phyloP scores from a whole-genome alignment of 2,329 filamentous ascomycete genomes.

The Beauveria caledonica region DNA sequence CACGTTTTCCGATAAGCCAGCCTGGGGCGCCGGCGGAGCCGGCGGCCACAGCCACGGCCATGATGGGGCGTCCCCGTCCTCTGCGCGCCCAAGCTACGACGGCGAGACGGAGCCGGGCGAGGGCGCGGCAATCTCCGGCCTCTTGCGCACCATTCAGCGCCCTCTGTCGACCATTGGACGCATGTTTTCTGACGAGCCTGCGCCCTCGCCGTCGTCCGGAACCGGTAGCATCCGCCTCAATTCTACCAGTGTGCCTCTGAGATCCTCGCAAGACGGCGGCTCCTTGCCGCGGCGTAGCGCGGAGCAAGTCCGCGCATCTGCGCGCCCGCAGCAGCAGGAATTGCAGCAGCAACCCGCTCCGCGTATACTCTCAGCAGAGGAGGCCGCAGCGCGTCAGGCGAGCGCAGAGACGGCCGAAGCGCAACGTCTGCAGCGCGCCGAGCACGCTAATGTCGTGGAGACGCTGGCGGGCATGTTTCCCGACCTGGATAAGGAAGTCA shows the following conservation, averaged over 20 bases:
- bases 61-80: slow-evolving; percentile 15
- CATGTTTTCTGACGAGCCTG: slow-evolving; percentile 71
- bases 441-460: slow-evolving; percentile 88
- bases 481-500: slow-evolving; percentile 85
- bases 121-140: slow-evolving; percentile 74
- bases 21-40: slow-evolving; percentile 31
- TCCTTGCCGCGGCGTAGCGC: slow-evolving; percentile 20
- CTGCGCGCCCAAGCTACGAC: slow-evolving; percentile 7
- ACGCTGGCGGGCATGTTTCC: slow-evolving; percentile 96
- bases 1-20: slow-evolving; percentile 37
- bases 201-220: slow-evolving; percentile 22
- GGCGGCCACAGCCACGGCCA: not conserved
- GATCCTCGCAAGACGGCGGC: slow-evolving; percentile 3
- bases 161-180: slow-evolving; percentile 86
- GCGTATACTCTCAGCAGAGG: slow-evolving; percentile 63
- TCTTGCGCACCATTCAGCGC: slow-evolving; percentile 83
- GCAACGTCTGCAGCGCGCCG: slow-evolving; percentile 68
- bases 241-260: too few species aligned
- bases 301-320: slow-evolving; percentile 22
- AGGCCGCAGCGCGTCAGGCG: slow-evolving; percentile 82
- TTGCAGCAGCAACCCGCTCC: slow-evolving; percentile 7
- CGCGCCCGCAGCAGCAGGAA: slow-evolving; percentile 14
- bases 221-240: slow-evolving; percentile 21
- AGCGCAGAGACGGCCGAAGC: slow-evolving; percentile 86
- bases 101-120: slow-evolving; percentile 44